A percentile compares a stretch with the other conserved stretches of the same genome.
These are phyloP conservation scores for Besnoitia besnoiti DNA, from an alignment of 169 alveolate species.

Conservation along the genomic window DNA sequence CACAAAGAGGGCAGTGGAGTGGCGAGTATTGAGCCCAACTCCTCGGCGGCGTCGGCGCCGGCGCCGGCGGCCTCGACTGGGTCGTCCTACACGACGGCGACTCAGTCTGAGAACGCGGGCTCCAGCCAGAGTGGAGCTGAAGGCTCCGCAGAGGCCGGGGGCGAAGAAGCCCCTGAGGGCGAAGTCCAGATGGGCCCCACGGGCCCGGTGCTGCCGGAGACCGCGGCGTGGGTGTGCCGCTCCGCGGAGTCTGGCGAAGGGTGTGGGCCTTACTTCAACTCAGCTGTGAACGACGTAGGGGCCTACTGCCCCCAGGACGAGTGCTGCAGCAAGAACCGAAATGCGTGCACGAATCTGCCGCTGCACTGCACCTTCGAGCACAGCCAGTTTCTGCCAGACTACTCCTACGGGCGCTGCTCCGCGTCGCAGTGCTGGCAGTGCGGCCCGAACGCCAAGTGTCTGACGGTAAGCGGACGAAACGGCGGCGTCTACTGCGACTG, in stretches of 20 bases:
- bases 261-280: constrained; percentile 28
- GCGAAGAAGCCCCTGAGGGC: too few relatives aligned
- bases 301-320: neutral
- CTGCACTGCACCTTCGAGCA: neutral
- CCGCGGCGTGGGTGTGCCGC: constrained; percentile 27
- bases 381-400: neutral
- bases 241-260: neutral
- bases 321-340: constrained; percentile 10
- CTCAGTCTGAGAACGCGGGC: too few relatives aligned
- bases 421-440: constrained; percentile 33
- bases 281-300: neutral
- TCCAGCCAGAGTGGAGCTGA: too few relatives aligned
- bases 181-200: too few relatives aligned
- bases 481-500: constrained; percentile 43
- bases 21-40: too few relatives aligned
- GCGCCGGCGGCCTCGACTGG: too few relatives aligned
- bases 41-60: too few relatives aligned
- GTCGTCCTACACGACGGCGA: too few relatives aligned
- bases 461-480: neutral
- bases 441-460: constrained; percentile 31
- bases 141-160: too few relatives aligned
- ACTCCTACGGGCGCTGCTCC: neutral
- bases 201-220: neutral
- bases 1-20: too few relatives aligned
- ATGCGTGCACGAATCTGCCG: neutral